Base-by-base conservation (phyloP, 345 rosid species). In the Leavenworthia alabamica region DNA sequence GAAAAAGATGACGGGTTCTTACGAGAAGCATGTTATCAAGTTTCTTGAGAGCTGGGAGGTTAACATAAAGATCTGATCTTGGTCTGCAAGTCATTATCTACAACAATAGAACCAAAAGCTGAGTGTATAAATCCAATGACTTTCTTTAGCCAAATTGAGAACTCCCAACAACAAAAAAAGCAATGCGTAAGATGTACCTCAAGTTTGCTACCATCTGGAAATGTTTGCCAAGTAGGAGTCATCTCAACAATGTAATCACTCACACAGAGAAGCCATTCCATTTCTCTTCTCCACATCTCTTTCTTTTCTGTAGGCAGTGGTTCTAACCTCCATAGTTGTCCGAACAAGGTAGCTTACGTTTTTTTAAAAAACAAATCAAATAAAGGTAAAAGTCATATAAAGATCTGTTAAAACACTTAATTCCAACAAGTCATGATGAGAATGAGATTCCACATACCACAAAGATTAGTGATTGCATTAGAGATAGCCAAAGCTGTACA, bases 11-110 rank as follows among this genome's bases (percentile, higher is more conserved):
- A 53, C 0, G 2, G 41, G 43, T 69, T 57, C 89, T 74, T 82
- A 94, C 99, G 15, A 94, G 85, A 73, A 90, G 96, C 99, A 94
- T 90, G 71, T 90, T 90, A 36, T 94, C 97, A 39, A 94, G 77
- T 78, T 94, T 94, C 46, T 85, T 76, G 48, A 94, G 80, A 67
- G 99, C 99, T 7, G 96, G 97, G 63, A 94, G 95, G 59, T 94
- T 94, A 58, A 80, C 63, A 57, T 84, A 86, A 23, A 94, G 95
- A 82, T 94, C 99, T 10, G 89, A 79, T 40, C 99, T 76, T 0
- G 97, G 96, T 73, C 83, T 80, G 77, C 97, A 90, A 35, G 95
- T 86, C 99, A 94, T 94, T 67, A 94, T 90, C 99, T 94, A 47
- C 63, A 72, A 51, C 67, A 72, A 72, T 4, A 50, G 28, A 40